A percentile compares a stretch with the other conserved stretches of the same genome.
Conservation (phyloP, 495 filamentous ascomycete species). For the Aspergillus ellipticus region DNA sequence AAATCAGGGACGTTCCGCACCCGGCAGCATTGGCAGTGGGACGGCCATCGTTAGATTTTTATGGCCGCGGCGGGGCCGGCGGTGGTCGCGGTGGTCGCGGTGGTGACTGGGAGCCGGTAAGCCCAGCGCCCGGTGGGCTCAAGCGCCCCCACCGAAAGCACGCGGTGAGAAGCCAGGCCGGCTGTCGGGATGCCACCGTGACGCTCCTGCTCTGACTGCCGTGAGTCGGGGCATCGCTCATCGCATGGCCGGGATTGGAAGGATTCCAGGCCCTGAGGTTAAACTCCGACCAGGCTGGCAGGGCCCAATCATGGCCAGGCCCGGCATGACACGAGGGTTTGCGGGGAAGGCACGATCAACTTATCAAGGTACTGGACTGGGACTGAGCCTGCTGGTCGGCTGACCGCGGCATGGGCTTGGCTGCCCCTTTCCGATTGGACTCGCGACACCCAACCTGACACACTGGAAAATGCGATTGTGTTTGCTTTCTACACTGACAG, state of each 20-base stretch:
- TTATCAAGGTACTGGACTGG: too few species aligned
- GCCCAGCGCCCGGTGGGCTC: background rate
- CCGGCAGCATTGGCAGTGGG: constrained; percentile 3
- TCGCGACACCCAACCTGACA: too few species aligned
- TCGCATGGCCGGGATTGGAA: background rate
- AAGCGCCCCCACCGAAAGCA: background rate
- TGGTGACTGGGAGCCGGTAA: background rate
- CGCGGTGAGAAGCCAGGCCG: too few species aligned
- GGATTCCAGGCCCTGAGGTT: background rate
- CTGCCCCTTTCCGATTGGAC: too few species aligned
- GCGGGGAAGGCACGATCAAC: background rate
- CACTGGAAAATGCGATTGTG: too few species aligned
- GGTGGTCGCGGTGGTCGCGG: background rate
- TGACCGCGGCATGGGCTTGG: background rate
- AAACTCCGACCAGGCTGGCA: background rate
- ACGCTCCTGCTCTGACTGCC: too few species aligned
- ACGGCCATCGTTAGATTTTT: constrained; percentile 5
- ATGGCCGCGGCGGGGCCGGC: constrained; percentile 2
- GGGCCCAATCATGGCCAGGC: background rate
- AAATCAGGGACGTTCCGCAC: constrained; percentile 7
- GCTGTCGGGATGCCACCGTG: too few species aligned
- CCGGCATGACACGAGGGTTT: background rate
- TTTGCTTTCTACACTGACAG: too few species aligned
- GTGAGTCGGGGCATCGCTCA: too few species aligned
- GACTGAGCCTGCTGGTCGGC: background rate